Conservation (phyloP, 441 rosid species). For the Croton laevigatus region DNA sequence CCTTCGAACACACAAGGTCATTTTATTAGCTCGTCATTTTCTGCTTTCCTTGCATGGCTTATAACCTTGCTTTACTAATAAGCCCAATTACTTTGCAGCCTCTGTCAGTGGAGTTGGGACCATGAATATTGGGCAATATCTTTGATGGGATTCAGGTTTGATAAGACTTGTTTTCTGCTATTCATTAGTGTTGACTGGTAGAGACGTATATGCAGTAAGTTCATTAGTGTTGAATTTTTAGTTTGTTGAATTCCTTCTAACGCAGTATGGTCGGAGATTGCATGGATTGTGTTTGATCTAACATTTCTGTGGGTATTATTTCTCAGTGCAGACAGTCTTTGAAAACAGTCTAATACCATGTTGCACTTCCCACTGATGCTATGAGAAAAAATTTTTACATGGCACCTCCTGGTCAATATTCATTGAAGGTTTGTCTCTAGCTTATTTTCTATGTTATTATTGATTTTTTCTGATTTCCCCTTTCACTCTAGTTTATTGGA, state of each 20-base stretch:
- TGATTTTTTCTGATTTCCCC: background rate
- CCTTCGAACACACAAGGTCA: constrained; percentile 86
- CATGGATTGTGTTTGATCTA: too few species aligned
- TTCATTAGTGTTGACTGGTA: constrained; percentile 57
- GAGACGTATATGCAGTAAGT: constrained; percentile 37
- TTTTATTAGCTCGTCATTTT: background rate
- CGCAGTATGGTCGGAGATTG: too few species aligned
- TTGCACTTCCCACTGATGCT: constrained; percentile 92
- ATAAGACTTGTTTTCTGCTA: constrained; percentile 11
- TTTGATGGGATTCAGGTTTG: constrained; percentile 98
- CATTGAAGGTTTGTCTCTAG: constrained; percentile 62
- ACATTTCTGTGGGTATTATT: too few species aligned
- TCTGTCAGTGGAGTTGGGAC: constrained; percentile 96
- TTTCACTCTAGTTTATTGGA: background rate
- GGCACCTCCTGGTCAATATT: constrained; percentile 99
- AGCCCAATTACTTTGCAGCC: constrained; percentile 54
- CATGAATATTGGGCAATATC: constrained; percentile 97
- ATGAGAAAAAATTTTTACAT: constrained; percentile 92
- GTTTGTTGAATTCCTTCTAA: too few species aligned
- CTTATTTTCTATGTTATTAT: background rate
- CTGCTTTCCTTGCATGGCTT: constrained; percentile 4
- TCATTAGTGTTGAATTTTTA: too few species aligned
- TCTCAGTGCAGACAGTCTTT: constrained; percentile 44
- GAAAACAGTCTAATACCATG: constrained; percentile 92
- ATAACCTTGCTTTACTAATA: constrained; percentile 18